These are phyloP conservation scores for Myxozyma neotropica DNA, from an alignment of 805 yeast genomes.

Conservation along the genomic window DNA sequence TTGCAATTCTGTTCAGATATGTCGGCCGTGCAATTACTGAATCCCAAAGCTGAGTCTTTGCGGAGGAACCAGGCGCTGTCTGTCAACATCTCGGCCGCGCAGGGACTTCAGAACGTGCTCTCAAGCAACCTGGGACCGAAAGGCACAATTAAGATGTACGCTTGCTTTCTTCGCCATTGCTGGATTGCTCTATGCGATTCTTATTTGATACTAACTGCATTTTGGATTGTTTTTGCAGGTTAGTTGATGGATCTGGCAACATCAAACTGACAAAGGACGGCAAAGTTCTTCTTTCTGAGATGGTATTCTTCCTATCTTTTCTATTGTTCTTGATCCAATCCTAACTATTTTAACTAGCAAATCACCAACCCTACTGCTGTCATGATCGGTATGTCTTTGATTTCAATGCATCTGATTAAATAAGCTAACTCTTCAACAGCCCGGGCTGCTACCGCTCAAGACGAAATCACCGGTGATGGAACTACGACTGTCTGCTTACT, in stretches of 20 bases:
- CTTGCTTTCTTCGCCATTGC: no score
- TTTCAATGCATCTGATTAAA: not conserved
- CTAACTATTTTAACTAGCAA: conserved; percentile 49
- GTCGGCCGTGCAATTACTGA: conserved; percentile 66
- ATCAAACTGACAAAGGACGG: conserved; percentile 97
- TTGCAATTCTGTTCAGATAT: not conserved
- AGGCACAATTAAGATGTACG: conserved; percentile 91
- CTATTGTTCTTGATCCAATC: not conserved
- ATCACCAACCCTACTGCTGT: conserved; percentile 89
- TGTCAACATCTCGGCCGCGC: conserved; percentile 95
- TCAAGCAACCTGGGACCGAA: conserved; percentile 94
- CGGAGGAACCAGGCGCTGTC: conserved; percentile 93
- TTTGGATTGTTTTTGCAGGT: conserved; percentile 29
- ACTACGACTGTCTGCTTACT: conserved; percentile 92
- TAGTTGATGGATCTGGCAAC: conserved; percentile 95
- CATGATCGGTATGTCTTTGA: conserved; percentile 54
- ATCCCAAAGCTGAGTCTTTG: conserved; percentile 97
- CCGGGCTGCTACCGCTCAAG: conserved; percentile 97
- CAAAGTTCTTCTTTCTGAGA: conserved; percentile 85
- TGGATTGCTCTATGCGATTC: not conserved
- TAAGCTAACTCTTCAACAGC: conserved; percentile 48
- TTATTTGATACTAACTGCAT: not conserved
- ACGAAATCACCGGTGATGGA: conserved; percentile 99
- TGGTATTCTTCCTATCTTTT: conserved; percentile 48
- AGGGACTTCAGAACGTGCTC: conserved; percentile 90